Base-by-base conservation (phyloP, 768 basidiomycete genomes). In the Dendrothele bispora region DNA sequence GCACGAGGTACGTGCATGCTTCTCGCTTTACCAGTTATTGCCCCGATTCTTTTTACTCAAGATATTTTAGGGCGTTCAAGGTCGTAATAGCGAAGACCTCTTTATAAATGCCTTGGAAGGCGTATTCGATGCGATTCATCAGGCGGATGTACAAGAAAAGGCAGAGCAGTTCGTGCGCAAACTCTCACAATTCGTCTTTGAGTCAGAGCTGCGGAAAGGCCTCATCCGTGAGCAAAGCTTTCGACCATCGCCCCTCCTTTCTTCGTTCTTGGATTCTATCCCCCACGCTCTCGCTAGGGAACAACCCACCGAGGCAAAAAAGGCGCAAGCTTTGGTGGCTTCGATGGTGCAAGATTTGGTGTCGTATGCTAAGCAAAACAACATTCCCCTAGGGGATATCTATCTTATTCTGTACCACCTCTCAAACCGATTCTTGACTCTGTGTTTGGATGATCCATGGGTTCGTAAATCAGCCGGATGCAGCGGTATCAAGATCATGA, bases 381-480 rank as follows among this genome's bases (percentile, higher is more conserved):
- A 73, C 47, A 70, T 77, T 24, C 65, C 71, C 3, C 65, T 69
- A 24, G 78, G 75, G 43, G 86, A 88, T 51, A 70, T 88, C 35
- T 70, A 83, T 41, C 71, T 75, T 6, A 80, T 91, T 28, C 68
- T 98, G 40, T 87, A 92, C 59, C 86, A 92, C 54, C 75, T 98
- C 36, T 84, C 89, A 5, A 82, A 81, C 51, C 83, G 91, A 14
- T 90, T 98, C 68, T 84, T 80, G 36, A 83, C 88, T 2, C 73
- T 97, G 21, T 97, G 95, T 60, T 79, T 94, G 46, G 95, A 97
- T 48, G 93, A 94, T 58, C 78, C 89, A 0, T 97, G 95, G 95
- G 77, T 77, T 3, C 77, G 83, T 46, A 97, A 98, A 66, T 85
- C 84, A 58, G 95, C 95, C 7, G 97, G 93, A 11, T 93, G 90